phyloP scores from a whole-genome alignment of 2,329 filamentous ascomycete genomes.

The Ophiostoma himal-ulmi region DNA sequence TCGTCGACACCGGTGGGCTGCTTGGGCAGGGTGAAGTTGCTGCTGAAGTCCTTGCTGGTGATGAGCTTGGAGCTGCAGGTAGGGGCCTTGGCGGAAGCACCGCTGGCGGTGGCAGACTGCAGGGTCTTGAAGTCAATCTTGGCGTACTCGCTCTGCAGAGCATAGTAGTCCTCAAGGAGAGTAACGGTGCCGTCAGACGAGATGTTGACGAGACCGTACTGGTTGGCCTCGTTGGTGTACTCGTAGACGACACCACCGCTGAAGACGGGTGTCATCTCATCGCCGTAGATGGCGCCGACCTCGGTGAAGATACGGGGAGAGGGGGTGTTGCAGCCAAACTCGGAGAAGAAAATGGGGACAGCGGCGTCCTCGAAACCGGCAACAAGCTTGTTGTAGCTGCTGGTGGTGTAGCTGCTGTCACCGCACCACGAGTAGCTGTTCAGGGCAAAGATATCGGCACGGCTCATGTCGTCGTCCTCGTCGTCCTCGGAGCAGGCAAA shows the following conservation, averaged over 20 bases:
- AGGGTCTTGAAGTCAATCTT: constrained; percentile 66
- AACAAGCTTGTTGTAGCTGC: constrained; percentile 53
- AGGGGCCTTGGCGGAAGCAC: constrained; percentile 48
- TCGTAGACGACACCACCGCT: constrained; percentile 78
- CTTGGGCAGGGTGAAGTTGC: constrained; percentile 70
- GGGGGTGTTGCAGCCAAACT: constrained; percentile 71
- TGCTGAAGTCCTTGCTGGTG: constrained; percentile 58
- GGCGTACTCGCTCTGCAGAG: constrained; percentile 68
- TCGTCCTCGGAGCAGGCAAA: constrained; percentile 59
- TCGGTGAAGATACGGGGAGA: constrained; percentile 71
- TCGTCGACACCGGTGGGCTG: constrained; percentile 61
- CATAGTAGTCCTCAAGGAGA: constrained; percentile 62
- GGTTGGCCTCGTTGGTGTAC: constrained; percentile 64
- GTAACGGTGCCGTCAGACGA: constrained; percentile 51
- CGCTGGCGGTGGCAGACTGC: constrained; percentile 55
- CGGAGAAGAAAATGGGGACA: constrained; percentile 75
- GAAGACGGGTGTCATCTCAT: constrained; percentile 61
- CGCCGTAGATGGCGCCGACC: constrained; percentile 64
- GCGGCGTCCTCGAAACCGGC: constrained; percentile 58
- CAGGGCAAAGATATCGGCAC: constrained; percentile 68
- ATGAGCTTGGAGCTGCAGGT: constrained; percentile 64
- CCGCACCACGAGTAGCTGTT: constrained; percentile 67
- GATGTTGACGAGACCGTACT: constrained; percentile 60
- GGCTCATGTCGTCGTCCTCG: constrained; percentile 53
- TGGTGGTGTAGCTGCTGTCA: constrained; percentile 48